Evolutionary conservation across 768 basidiomycete species (phyloP), one percentile per base, ranked within the genome.

Genomic region (Panellus pusillus): DNA sequence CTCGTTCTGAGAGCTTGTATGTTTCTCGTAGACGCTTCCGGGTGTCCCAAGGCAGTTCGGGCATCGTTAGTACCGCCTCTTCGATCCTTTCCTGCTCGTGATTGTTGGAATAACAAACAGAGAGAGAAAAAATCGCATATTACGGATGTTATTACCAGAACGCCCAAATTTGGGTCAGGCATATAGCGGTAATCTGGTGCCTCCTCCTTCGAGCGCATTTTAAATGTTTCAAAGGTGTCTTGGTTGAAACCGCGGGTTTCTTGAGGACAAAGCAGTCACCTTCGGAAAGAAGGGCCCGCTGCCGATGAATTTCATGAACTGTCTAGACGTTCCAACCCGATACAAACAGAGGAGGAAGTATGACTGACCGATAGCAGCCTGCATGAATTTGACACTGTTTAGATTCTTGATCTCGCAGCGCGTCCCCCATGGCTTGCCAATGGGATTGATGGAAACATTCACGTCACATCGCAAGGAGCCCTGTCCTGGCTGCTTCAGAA

Each of bases 391-490:
- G 39, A 97, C 77, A 49, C 93, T 93, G 66, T 98, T 98, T 39
- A 99, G 78, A 63, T 99, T 99, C 71, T 99, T 99, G 62, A 99
- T 84, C 70, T 99, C 96, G 64, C 93, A 95, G 28, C 96, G 84
- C 1, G 89, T 96, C 2, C 94, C 87, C 1, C 73, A 84, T 4
- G 80, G 69, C 6, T 79, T 70, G 9, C 86, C 86, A 38, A 72
- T 66, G 43, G 79, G 79, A 63, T 92, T 89, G 6, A 98, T 82
- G 6, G 96, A 98, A 5, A 98, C 87, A 63, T 99, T 98, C 27
- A 96, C 91, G 64, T 99, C 97, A 58, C 94, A 95, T 37, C 97
- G 79, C 29, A 98, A 76, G 6, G 95, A 98, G 1, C 96, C 96
- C 94, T 97, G 49, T 29, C 32, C 38, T 31, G 9, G 19, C 18